These are phyloP conservation scores for Hyaloperonospora brassicae DNA, from an alignment of 352 stramenopile species.

Conservation along the genomic window DNA sequence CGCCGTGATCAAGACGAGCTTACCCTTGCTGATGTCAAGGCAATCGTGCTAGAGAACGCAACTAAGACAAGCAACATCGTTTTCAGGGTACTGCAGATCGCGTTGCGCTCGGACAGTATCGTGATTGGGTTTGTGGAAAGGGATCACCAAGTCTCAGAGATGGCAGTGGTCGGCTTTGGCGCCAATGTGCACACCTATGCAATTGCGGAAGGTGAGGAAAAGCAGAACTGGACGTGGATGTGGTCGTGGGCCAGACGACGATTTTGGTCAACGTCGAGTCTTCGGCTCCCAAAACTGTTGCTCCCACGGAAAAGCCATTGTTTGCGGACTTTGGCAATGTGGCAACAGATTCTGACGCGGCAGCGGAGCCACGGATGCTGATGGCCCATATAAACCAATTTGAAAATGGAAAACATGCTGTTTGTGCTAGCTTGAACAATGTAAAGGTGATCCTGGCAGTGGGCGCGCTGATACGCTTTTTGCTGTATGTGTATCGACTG, in stretches of 20 bases:
- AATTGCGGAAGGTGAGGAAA: too few relatives aligned
- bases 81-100: constrained; percentile 48
- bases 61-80: constrained; percentile 40
- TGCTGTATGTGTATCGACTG: constrained; percentile 55
- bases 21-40: constrained; percentile 32
- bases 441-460: constrained; percentile 38
- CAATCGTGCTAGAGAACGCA: constrained; percentile 35
- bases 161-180: too few relatives aligned
- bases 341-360: constrained; percentile 17
- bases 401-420: constrained; percentile 36
- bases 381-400: constrained; percentile 36
- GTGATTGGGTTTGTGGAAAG: constrained; percentile 42
- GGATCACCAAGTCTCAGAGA: constrained; percentile 31
- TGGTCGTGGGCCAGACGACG: too few relatives aligned
- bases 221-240: too few relatives aligned
- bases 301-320: constrained; percentile 42
- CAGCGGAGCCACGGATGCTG: constrained; percentile 37
- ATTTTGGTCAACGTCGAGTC: constrained; percentile 43
- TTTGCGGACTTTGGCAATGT: constrained; percentile 47
- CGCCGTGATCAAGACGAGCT: constrained; percentile 31
- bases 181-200: too few relatives aligned
- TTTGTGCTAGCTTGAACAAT: constrained; percentile 39
- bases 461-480: constrained; percentile 46
- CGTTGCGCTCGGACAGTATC: constrained; percentile 45
- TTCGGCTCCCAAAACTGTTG: constrained; percentile 28